Base-by-base conservation (phyloP, 495 filamentous ascomycete genomes). In the Tetracladium marchalianum region DNA sequence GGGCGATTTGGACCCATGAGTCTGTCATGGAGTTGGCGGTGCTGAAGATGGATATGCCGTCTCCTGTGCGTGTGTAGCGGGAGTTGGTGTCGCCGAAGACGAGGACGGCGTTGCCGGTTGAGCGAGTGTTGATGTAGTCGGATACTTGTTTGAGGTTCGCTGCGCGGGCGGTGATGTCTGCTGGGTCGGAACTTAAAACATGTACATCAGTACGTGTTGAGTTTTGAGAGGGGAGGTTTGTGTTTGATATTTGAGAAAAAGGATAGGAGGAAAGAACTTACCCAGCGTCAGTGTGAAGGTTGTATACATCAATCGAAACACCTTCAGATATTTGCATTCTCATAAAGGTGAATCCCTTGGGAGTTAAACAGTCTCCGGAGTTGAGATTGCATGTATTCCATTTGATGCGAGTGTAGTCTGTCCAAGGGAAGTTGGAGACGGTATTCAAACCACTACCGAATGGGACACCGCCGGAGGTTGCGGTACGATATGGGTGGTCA, bases 301-400 rank as follows among this genome's bases (percentile, higher is more conserved):
- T 81, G 56, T 81, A 81, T 4, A 72, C 63, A 51, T 81, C 77
- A 17, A 75, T 58, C 46, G 73, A 80, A 11, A 72, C 63, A 11
- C 65, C 69, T 17, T 41, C 40, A 11, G 49, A 44, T 22, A 75
- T 39, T 22, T 63, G 52, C 31, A 67, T 57, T 7, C 75, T 69
- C 77, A 80, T 80, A 40, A 75, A 74, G 0, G 77, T 77, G 52
- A 77, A 80, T 3, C 78, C 80, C 57, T 84, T 84, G 11, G 78
- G 78, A 8, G 77, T 81, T 34, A 81, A 56, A 52, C 80, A 84
- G 51, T 84, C 78, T 0, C 65, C 69, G 4, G 69, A 73, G 0
- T 65, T 68, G 57, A 75, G 60, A 31, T 68, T 73, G 60, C 78
- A 84, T 0, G 50, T 66, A 13, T 62, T 55, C 80, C 80, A 84